These are phyloP conservation scores for Dactylorhiza incarnata DNA, from an alignment of 106 monocot genomes.

Conservation along the genomic window DNA sequence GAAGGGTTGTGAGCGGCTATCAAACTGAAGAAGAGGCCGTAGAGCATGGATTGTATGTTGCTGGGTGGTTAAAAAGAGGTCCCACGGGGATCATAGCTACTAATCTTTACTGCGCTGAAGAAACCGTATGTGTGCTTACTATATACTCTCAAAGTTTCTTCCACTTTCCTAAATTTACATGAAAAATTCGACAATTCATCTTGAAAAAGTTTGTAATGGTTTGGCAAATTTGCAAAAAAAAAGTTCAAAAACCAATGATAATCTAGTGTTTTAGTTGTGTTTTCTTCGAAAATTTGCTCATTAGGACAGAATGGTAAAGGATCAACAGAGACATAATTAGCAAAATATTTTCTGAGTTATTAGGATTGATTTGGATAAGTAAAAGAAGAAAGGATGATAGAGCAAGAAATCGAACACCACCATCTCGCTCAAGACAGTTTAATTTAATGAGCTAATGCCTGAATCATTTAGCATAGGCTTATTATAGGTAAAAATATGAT, in stretches of 20 bases:
- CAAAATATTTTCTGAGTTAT: no score
- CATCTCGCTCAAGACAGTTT: no score
- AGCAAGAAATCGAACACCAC: no score
- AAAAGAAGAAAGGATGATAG: no score
- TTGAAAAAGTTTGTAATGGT: background rate
- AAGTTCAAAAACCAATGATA: background rate
- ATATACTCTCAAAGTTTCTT: background rate
- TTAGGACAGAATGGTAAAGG: no score
- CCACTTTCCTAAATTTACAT: background rate
- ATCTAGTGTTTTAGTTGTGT: background rate
- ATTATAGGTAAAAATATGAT: no score
- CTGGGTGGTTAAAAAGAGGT: slow-evolving; percentile 95
- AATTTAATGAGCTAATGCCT: no score
- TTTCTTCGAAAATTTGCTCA: no score
- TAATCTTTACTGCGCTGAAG: slow-evolving; percentile 94
- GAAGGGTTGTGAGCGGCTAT: slow-evolving; percentile 36
- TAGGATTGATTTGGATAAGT: no score
- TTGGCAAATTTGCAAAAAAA: background rate
- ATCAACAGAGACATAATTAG: no score
- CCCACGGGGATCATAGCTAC: slow-evolving; percentile 90
- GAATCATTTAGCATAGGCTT: no score
- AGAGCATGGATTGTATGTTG: slow-evolving; percentile 70
- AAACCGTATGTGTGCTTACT: slow-evolving; percentile 51
- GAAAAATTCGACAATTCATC: background rate
- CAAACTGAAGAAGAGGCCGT: slow-evolving; percentile 9